Conservation (phyloP, 352 stramenopile genomes). For the Phytophthora meadii region DNA sequence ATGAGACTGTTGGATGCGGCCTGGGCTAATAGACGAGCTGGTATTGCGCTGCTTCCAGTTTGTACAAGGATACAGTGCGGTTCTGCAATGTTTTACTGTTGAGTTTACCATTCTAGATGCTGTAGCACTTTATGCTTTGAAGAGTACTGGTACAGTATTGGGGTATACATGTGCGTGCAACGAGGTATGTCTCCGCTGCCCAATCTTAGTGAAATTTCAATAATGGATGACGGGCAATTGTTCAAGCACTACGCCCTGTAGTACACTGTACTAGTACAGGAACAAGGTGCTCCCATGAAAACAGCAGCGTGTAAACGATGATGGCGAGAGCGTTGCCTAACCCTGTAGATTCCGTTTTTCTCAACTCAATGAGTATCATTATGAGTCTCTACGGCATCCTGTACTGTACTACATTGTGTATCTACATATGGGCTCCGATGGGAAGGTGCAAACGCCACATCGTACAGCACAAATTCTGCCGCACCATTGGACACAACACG, state of each 20-base stretch:
- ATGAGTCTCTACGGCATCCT: too few relatives aligned
- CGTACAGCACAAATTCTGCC: not conserved
- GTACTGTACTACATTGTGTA: too few relatives aligned
- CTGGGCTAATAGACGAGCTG: too few relatives aligned
- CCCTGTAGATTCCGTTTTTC: not conserved
- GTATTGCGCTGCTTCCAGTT: not conserved
- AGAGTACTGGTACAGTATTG: too few relatives aligned
- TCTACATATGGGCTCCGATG: not conserved
- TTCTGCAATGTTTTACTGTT: not conserved
- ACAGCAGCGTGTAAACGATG: not conserved
- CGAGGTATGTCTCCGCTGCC: too few relatives aligned
- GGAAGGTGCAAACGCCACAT: conserved; percentile 9
- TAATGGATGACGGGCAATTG: too few relatives aligned
- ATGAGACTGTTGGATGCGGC: not conserved
- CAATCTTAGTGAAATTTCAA: too few relatives aligned
- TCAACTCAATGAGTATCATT: not conserved
- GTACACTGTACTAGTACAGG: too few relatives aligned
- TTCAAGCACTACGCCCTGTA: too few relatives aligned
- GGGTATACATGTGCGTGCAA: too few relatives aligned
- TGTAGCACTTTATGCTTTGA: too few relatives aligned
- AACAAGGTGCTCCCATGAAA: not conserved
- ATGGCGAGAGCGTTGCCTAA: not conserved
- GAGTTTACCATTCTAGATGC: too few relatives aligned
- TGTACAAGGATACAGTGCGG: not conserved
- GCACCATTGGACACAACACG: not conserved